phyloP scores from a whole-genome alignment of 768 basidiomycete species.

The Lactarius pseudohatsudake region DNA sequence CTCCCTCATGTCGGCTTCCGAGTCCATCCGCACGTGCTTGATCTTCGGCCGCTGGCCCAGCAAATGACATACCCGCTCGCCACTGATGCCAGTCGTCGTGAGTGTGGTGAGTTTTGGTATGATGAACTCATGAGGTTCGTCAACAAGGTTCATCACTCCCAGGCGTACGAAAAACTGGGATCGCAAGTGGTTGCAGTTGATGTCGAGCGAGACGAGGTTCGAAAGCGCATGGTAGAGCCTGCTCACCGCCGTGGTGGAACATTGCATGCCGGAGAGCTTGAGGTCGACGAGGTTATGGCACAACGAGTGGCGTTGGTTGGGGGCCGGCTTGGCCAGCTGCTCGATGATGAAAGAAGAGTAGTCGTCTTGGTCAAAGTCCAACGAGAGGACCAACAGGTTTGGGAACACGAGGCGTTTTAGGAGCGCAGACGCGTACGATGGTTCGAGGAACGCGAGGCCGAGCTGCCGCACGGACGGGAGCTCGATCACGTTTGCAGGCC shows the following conservation, averaged over 20 bases:
- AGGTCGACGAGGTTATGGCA: slow-evolving; percentile 51
- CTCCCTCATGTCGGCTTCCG: slow-evolving; percentile 42
- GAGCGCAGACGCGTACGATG: slow-evolving; percentile 37
- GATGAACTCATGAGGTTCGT: no score
- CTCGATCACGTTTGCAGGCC: slow-evolving; percentile 34
- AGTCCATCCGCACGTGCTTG: slow-evolving; percentile 45
- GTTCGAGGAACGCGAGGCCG: slow-evolving; percentile 36
- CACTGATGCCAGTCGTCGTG: slow-evolving; percentile 46
- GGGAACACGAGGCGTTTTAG: slow-evolving; percentile 39
- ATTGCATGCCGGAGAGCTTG: slow-evolving; percentile 53
- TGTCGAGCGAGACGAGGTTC: slow-evolving; percentile 45
- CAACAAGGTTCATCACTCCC: slow-evolving; percentile 10
- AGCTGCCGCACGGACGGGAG: slow-evolving; percentile 35
- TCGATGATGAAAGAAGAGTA: slow-evolving; percentile 51
- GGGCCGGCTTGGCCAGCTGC: slow-evolving; percentile 44
- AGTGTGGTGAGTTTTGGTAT: slow-evolving; percentile 51
- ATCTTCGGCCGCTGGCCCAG: slow-evolving; percentile 50
- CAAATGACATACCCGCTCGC: slow-evolving; percentile 43
- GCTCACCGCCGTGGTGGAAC: slow-evolving; percentile 37
- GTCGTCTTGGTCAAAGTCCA: slow-evolving; percentile 60
- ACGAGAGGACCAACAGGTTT: slow-evolving; percentile 38
- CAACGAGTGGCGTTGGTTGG: slow-evolving; percentile 40
- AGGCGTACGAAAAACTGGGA: slow-evolving; percentile 34
- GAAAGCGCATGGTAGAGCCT: slow-evolving; percentile 48
- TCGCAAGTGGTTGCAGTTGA: slow-evolving; percentile 40